Conservation (phyloP, 2,329 filamentous ascomycete species). For the Leptodontidium sp. region DNA sequence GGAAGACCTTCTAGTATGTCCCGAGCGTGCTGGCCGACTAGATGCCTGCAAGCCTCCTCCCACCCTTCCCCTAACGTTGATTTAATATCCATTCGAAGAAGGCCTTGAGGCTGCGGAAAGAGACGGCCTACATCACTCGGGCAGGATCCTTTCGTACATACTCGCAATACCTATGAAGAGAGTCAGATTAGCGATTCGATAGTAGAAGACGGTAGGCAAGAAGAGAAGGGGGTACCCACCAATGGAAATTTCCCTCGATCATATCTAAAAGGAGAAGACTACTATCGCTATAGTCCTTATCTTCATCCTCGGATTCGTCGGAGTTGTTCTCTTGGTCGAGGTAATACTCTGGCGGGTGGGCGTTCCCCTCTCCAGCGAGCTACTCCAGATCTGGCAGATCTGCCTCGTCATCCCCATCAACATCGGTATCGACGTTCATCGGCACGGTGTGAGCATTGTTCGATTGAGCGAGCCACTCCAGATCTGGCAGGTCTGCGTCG, state of each 20-base stretch:
- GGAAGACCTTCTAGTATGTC: no score
- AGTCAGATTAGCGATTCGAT: conserved; percentile 27
- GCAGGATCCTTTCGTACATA: conserved; percentile 34
- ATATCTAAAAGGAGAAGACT: no score
- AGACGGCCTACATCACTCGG: conserved; percentile 26
- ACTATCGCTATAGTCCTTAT: no score
- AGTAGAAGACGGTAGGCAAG: conserved; percentile 27
- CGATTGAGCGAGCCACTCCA: conserved; percentile 35
- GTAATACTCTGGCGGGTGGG: conserved; percentile 35
- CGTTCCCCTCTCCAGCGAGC: conserved; percentile 37
- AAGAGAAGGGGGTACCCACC: conserved; percentile 30
- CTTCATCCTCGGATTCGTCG: no score
- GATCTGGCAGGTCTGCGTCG: conserved; percentile 31
- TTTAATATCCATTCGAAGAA: conserved; percentile 32
- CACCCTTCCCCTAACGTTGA: conserved; percentile 29
- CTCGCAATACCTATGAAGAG: conserved; percentile 33
- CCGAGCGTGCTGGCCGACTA: no score
- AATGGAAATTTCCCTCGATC: not conserved
- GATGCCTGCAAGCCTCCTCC: no score
- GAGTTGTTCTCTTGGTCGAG: conserved; percentile 32
- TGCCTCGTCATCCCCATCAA: conserved; percentile 24
- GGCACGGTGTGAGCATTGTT: no score
- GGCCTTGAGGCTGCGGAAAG: conserved; percentile 26
- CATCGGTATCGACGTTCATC: conserved; percentile 43
- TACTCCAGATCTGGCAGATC: conserved; percentile 32